Conservation (phyloP, 345 rosid species). For the Hibiscus trionum region DNA sequence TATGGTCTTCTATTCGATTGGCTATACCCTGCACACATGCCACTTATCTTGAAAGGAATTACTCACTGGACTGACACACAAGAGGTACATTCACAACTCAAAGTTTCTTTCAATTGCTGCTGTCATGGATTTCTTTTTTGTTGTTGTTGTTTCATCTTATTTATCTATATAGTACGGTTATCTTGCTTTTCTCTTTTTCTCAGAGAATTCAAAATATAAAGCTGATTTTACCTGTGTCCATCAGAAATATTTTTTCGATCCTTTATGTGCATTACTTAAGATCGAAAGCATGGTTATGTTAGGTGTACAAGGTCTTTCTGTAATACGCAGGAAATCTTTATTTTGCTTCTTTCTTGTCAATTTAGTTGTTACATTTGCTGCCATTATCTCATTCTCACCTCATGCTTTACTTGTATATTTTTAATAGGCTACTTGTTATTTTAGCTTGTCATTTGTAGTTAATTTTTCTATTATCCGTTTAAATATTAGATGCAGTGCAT, state of each 20-base stretch:
- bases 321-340: not conserved
- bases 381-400: not conserved
- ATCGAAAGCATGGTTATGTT: not conserved
- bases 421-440: not conserved
- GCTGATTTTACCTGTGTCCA: not conserved
- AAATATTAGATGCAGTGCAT: not conserved
- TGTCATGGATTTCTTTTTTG: not conserved
- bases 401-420: not conserved
- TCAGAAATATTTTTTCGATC: not conserved
- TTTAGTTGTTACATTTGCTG: not conserved
- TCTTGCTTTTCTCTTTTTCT: not conserved
- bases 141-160: not conserved
- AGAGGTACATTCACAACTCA: slow-evolving; percentile 49
- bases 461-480: not conserved
- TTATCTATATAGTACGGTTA: not conserved
- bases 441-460: not conserved
- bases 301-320: not conserved
- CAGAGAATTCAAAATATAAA: not conserved
- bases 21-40: slow-evolving; percentile 95
- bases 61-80: slow-evolving; percentile 96
- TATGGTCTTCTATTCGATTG: slow-evolving; percentile 93
- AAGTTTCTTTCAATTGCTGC: not conserved
- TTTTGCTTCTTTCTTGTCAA: not conserved
- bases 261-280: not conserved
- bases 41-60: slow-evolving; percentile 84